Evolutionary conservation across 2,329 filamentous ascomycete genomes (phyloP), one percentile per base, ranked within the genome.

Genomic region (Fusarium nodosum): DNA sequence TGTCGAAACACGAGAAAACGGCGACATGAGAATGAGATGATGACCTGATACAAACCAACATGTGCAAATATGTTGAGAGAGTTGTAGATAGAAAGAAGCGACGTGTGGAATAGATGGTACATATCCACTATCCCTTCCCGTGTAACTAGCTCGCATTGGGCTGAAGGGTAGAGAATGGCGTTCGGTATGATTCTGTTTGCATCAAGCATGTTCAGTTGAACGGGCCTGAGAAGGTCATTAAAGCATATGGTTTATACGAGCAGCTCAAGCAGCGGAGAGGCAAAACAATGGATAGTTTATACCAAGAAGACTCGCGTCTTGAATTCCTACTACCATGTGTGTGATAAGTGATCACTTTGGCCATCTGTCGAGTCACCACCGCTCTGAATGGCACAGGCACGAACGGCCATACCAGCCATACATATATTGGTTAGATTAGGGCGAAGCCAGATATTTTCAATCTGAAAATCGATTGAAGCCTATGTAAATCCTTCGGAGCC

Each of bases 51-150:
- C 39, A 52, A 48, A 39, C 22, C 46, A 54, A 50, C 55, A 56
- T 57, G 56, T 69, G 56, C 20, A 57, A 41, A 64, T 56, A 55
- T 72, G 71, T 66, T 26, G 47, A 46, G 52, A 63, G 44, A 51
- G 39, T 18, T 64, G 71, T 71, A 70, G 63, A 66, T 72, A 72
- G 54, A 72, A 65, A 60, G 62, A 66, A 46, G 28, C 31, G 20
- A 18, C 54, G 46, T 66, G 56, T 56, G 59, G 60, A 60, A 66
- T 71, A 75, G 64, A 68, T 48, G 38, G 50, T 59, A 50, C 58
- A 66, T 60, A 56, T 48, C 36, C 34, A 46, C 41, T 62, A 47
- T 57, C 39, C 50, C 36, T 57, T 39, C 34, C 36, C 28, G 36
- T 45, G 42, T 33, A 41, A 33, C 61, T 66, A 33, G 45, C 53